Evolutionary conservation across 2,329 filamentous ascomycete species (phyloP), one percentile per base, ranked within the genome.

Genomic region (Diaporthe ilicicola): DNA sequence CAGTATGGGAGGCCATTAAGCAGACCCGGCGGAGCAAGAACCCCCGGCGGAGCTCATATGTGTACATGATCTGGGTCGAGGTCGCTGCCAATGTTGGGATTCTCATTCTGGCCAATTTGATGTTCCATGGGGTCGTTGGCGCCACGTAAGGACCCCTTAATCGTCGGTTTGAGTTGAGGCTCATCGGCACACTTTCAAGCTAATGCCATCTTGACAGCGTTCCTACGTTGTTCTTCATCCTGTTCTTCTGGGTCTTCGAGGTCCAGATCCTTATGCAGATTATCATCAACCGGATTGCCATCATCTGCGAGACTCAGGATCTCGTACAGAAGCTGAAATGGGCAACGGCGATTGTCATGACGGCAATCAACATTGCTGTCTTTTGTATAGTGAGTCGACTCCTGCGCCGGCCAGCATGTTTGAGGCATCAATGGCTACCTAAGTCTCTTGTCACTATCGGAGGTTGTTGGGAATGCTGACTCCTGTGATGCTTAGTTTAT

Each of bases 181-280:
- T n/a, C n/a, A n/a, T n/a, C n/a, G n/a, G n/a, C n/a, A n/a, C n/a
- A n/a, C n/a, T n/a, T n/a, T n/a, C n/a, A n/a, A 19, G 50, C 22
- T 56, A 29, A 56, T 15, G 6, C 24, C 13, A 22, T 2, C 1
- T 42, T 12, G 32, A 24, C 62, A 67, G 48, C 24, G 62, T 70
- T 8, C 48, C 62, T 4, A 27, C 29, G 7, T 27, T 70, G 27
- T 81, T 82, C 70, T 81, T 81, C 39, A 79, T 82, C 44, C 72
- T 82, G 0, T 74, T 81, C 69, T 71, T 84, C 72, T 85, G 84
- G 83, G 79, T 82, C 0, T 80, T 85, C 32, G 78, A 86, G 70
- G 82, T 87, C 17, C 86, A 88, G 71, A 78, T 87, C 1, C 74
- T 88, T 1, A 82, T 88, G 78, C 86, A 88, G 73, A 88, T 89